Conservation (phyloP, 1,284 basidiomycete species). For the Pseudozyma sp. region DNA sequence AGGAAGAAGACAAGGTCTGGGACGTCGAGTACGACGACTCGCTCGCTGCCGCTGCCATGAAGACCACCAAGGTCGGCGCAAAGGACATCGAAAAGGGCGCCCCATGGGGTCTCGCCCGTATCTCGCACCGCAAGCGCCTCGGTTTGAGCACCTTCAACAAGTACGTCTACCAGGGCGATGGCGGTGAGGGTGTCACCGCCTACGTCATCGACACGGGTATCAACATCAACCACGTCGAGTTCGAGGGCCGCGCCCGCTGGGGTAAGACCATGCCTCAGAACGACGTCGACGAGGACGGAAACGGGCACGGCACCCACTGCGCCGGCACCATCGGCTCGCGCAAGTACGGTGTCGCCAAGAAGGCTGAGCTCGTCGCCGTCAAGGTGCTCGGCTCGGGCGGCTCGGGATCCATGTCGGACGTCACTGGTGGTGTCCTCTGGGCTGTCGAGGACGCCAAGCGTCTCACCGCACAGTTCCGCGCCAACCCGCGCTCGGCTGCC, state of each 20-base stretch:
- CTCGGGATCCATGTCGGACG: conserved; percentile 94
- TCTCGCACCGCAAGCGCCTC: conserved; percentile 86
- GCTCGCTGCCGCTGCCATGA: conserved; percentile 73
- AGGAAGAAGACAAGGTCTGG: conserved; percentile 58
- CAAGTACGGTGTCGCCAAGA: conserved; percentile 94
- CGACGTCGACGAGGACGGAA: conserved; percentile 80
- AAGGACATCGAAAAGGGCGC: conserved; percentile 76
- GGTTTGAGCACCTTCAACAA: conserved; percentile 85
- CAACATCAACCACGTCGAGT: conserved; percentile 86
- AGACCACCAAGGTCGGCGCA: conserved; percentile 45
- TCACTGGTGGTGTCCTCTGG: conserved; percentile 78
- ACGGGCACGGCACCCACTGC: conserved; percentile 81
- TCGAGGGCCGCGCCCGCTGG: conserved; percentile 81
- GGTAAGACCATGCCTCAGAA: conserved; percentile 72
- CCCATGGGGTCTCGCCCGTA: conserved; percentile 96
- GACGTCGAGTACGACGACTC: conserved; percentile 73
- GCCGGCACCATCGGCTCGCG: conserved; percentile 74
- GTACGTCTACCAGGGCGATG: conserved; percentile 81
- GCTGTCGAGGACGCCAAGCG: conserved; percentile 78
- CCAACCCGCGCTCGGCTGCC: conserved; percentile 76
- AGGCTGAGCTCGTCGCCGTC: conserved; percentile 90
- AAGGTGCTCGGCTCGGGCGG: conserved; percentile 95
- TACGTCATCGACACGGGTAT: conserved; percentile 82
- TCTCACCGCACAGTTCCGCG: conserved; percentile 73
- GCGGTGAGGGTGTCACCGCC: conserved; percentile 91